Evolutionary conservation across 352 stramenopile genomes (phyloP).

Genomic region (Hyaloperonospora brassicae): DNA sequence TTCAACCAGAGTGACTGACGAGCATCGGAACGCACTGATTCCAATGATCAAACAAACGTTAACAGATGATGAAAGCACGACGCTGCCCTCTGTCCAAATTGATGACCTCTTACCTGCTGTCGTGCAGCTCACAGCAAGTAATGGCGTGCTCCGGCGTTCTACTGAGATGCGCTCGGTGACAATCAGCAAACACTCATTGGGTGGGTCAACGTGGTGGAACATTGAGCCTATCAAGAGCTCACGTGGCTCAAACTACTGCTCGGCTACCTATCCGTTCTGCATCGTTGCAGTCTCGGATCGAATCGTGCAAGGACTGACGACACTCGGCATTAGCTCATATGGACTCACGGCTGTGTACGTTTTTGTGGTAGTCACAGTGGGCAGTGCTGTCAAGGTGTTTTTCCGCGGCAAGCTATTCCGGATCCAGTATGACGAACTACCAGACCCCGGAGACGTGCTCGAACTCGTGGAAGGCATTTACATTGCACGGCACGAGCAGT

Average conservation of each 20-base stretch:
- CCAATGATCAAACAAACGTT: conserved; percentile 68
- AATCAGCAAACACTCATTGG: conserved; percentile 49
- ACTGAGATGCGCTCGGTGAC: conserved; percentile 44
- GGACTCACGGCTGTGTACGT: conserved; percentile 81
- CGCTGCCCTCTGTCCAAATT: conserved; percentile 40
- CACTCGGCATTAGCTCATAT: conserved; percentile 76
- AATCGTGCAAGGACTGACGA: conserved; percentile 74
- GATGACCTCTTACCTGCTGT: conserved; percentile 47
- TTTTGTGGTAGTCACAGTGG: conserved; percentile 84
- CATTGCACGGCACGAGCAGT: conserved; percentile 73
- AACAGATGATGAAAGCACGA: conserved; percentile 21
- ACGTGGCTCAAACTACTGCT: conserved; percentile 39
- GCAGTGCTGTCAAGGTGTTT: conserved; percentile 73
- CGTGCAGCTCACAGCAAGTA: conserved; percentile 66
- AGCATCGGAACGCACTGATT: conserved; percentile 56
- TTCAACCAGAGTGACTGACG: conserved; percentile 34
- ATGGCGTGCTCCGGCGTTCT: conserved; percentile 48
- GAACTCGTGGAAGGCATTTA: conserved; percentile 86
- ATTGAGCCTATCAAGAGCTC: conserved; percentile 34
- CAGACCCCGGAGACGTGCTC: conserved; percentile 73
- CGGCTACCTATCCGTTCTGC: conserved; percentile 49
- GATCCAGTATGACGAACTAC: conserved; percentile 78
- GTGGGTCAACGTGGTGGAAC: conserved; percentile 60
- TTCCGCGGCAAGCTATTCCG: conserved; percentile 74
- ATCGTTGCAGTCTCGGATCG: conserved; percentile 80